Base-by-base conservation (phyloP, 441 rosid genomes). In the Bruguiera hainesii region DNA sequence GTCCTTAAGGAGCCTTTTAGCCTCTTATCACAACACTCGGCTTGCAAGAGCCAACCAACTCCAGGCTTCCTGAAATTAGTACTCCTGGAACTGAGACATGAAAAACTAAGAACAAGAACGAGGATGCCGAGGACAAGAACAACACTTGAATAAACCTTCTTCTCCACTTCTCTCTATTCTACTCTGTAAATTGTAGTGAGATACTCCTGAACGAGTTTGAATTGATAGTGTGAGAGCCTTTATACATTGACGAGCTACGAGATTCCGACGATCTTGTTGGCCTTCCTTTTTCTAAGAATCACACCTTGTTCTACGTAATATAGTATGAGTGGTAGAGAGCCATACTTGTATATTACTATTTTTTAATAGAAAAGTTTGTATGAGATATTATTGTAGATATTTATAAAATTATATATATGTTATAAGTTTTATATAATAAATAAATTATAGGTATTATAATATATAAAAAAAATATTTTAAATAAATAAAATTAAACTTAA, bases 1-100 rank as follows among this genome's bases (percentile, higher is more conserved):
- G 67, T 7, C 33, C 57, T 55, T 49, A 29, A 4, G 73, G 67
- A 13, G 49, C 62, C 13, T 70, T 56, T 21, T 0, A 42, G 3
- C 63, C 67, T 20, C 15, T 15, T 3, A 67, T 50, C 33, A 21
- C 31, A 16, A 49, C 71, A 9, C 64, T 59, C 0, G 57, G 58
- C 23, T 59, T 59, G 58, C 64, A 67, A 16, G 64, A 30, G 16
- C 30, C 57, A 59, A 46, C 23, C 23, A 23, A 23, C 39, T 13
- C 31, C 23, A 16, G n/a, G 37, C 6, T 7, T 56, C 11, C 7
- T 26, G 6, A 51, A 51, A 19, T 51, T 51, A 7, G 39, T 35
- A 9, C 39, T 35, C 39, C 25, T 51, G 23, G 10, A 7, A 7
- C 23, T 19, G 7, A 19, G 56, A 51, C 56, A n/a, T 7, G 25